These are phyloP conservation scores for Agapanthus africanus DNA, from an alignment of 106 monocot genomes.

Conservation along the genomic window DNA sequence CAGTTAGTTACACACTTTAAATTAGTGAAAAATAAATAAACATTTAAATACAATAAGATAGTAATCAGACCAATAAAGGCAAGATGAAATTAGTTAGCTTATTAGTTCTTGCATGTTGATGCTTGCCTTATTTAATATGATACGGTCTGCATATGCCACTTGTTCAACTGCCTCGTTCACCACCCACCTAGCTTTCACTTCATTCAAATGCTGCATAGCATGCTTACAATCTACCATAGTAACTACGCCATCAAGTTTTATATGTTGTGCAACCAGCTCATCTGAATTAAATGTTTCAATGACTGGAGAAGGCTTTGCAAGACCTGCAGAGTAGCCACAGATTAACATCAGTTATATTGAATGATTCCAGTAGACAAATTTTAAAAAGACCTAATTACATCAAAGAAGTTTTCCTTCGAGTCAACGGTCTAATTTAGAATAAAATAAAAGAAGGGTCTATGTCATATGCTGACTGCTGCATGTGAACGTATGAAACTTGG, in stretches of 20 bases:
- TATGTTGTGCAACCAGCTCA: constrained; percentile 70
- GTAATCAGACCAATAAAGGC: neutral
- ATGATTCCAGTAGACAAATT: neutral
- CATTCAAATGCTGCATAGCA: constrained; percentile 91
- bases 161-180: constrained; percentile 97
- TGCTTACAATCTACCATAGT: constrained; percentile 97
- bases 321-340: constrained; percentile 37
- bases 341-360: neutral
- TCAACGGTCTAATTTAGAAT: neutral
- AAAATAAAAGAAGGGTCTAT: neutral
- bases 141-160: constrained; percentile 94
- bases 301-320: constrained; percentile 96
- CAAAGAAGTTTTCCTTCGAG: neutral
- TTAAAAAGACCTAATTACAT: neutral
- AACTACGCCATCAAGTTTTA: constrained; percentile 97
- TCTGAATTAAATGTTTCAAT: constrained; percentile 95
- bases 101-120: neutral
- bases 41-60: neutral
- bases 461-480: too few relatives aligned
- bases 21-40: neutral
- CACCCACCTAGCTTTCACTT: constrained; percentile 93
- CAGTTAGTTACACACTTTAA: neutral
- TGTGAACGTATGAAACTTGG: too few relatives aligned
- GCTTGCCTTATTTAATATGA: constrained; percentile 85
- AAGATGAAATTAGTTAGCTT: neutral